A percentile compares a stretch with the other conserved stretches of the same genome.
phyloP scores from a whole-genome alignment of 495 filamentous ascomycete species.

The Hypoxylon lenormandii region DNA sequence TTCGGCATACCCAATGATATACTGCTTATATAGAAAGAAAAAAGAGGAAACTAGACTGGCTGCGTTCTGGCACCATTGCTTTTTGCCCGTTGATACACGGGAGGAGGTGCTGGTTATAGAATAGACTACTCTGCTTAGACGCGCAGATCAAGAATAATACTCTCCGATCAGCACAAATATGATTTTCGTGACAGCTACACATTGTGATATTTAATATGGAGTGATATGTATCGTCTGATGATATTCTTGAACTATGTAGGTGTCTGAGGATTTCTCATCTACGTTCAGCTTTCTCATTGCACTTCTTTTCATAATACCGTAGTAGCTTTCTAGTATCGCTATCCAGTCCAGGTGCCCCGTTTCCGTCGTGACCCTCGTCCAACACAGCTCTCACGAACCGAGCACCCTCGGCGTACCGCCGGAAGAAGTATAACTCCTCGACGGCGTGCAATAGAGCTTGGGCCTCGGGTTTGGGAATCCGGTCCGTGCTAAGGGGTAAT shows the following conservation, averaged over 20 bases:
- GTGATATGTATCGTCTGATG: background rate
- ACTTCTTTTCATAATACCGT: constrained; percentile 53
- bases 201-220: background rate
- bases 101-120: constrained; percentile 19
- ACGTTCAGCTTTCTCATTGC: constrained; percentile 35
- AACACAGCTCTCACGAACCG: constrained; percentile 51
- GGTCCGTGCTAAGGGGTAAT: constrained; percentile 51
- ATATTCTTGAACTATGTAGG: background rate
- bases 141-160: constrained; percentile 29
- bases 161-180: constrained; percentile 19
- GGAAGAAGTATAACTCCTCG: constrained; percentile 68
- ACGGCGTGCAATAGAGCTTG: constrained; percentile 66
- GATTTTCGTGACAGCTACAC: too few relatives aligned
- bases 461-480: constrained; percentile 55
- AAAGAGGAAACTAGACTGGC: constrained; percentile 22
- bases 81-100: background rate
- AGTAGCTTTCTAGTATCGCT: constrained; percentile 52
- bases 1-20: constrained; percentile 47
- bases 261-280: background rate
- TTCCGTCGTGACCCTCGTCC: constrained; percentile 32
- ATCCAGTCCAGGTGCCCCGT: constrained; percentile 44
- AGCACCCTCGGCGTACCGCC: constrained; percentile 59
- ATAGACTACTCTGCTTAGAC: constrained; percentile 26
- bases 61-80: constrained; percentile 10
- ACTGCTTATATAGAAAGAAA: constrained; percentile 48